phyloP scores from a whole-genome alignment of 805 yeast species.

The Blastobotrys attinorum region DNA sequence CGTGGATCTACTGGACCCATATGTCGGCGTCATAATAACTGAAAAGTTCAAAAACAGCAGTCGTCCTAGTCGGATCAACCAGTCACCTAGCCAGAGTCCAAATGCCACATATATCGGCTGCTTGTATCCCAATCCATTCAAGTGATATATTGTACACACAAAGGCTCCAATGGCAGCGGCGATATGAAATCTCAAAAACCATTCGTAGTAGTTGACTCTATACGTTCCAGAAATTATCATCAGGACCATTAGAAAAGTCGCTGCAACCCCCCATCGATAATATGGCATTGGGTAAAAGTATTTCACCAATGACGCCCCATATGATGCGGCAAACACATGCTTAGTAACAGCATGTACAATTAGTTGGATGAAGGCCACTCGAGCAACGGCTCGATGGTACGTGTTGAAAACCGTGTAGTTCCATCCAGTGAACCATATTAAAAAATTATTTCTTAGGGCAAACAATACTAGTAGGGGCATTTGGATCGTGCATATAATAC shows the following conservation, averaged over 20 bases:
- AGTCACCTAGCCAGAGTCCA: slow-evolving; percentile 61
- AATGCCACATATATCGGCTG: slow-evolving; percentile 47
- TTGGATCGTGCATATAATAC: slow-evolving; percentile 40
- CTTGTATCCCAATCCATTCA: slow-evolving; percentile 42
- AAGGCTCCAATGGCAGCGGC: slow-evolving; percentile 47
- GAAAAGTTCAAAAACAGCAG: slow-evolving; percentile 31
- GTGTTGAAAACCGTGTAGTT: slow-evolving; percentile 44
- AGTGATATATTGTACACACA: slow-evolving; percentile 52
- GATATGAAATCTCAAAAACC: slow-evolving; percentile 49
- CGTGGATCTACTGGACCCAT: slow-evolving; percentile 23
- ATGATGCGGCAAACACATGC: slow-evolving; percentile 34
- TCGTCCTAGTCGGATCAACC: slow-evolving; percentile 47
- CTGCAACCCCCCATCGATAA: slow-evolving; percentile 30
- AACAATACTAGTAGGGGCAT: slow-evolving; percentile 48
- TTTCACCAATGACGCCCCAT: slow-evolving; percentile 25
- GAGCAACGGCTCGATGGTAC: slow-evolving; percentile 51
- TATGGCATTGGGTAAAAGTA: slow-evolving; percentile 30
- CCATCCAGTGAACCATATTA: slow-evolving; percentile 56
- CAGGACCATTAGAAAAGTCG: slow-evolving; percentile 27
- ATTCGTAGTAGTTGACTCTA: slow-evolving; percentile 49
- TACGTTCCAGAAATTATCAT: slow-evolving; percentile 39
- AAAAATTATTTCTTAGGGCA: slow-evolving; percentile 56
- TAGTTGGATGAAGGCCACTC: slow-evolving; percentile 36
- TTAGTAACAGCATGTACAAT: slow-evolving; percentile 45
- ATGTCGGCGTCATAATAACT: slow-evolving; percentile 30